These are phyloP conservation scores for Fusarium sp. DNA, from an alignment of 2,329 filamentous ascomycete species.

Conservation along the genomic window DNA sequence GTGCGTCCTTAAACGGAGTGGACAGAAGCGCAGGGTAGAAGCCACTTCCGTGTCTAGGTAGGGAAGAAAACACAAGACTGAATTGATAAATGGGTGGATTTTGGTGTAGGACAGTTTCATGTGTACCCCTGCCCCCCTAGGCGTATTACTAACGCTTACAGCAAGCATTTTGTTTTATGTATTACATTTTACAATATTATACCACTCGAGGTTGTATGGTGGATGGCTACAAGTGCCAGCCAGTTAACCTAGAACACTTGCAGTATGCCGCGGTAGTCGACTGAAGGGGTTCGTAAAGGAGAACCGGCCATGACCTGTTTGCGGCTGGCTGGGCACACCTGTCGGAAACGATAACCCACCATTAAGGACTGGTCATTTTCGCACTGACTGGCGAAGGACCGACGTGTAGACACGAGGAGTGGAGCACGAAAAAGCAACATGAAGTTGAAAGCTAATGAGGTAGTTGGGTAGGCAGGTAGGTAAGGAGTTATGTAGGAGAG, in stretches of 20 bases:
- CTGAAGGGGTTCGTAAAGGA: background rate
- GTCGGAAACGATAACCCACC: background rate
- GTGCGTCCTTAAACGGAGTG: background rate
- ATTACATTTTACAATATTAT: background rate
- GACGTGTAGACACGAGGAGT: background rate
- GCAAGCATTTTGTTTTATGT: background rate
- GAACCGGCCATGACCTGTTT: background rate
- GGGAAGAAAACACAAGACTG: background rate
- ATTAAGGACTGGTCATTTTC: background rate
- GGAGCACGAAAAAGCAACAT: slow-evolving; percentile 22
- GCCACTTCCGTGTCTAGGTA: slow-evolving; percentile 4
- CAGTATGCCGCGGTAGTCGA: slow-evolving; percentile 35
- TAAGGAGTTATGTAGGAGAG: background rate
- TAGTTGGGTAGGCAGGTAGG: background rate
- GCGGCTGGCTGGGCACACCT: slow-evolving; percentile 10
- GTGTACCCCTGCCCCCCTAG: background rate
- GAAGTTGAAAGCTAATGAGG: background rate
- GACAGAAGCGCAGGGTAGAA: background rate
- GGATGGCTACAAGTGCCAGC: background rate
- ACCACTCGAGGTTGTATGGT: background rate
- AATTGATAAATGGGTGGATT: background rate
- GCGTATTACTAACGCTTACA: background rate
- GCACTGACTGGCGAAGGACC: background rate
- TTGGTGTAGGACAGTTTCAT: background rate
- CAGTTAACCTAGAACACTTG: slow-evolving; percentile 29